Evolutionary conservation across 2,329 filamentous ascomycete species (phyloP).

Genomic region (Lasiodiplodia theobromae): DNA sequence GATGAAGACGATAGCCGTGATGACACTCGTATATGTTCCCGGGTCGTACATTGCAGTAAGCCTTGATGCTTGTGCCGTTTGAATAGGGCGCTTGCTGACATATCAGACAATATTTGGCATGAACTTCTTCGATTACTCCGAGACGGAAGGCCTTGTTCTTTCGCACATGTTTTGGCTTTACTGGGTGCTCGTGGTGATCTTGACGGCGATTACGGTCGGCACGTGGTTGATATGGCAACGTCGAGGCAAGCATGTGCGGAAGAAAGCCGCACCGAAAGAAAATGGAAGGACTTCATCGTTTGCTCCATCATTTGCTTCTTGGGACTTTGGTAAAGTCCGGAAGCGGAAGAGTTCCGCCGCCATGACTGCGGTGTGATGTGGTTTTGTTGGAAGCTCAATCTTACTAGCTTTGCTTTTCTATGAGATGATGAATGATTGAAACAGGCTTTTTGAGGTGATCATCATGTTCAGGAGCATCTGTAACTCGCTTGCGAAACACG

Average conservation of each 20-base stretch:
- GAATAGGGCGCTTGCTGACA: not conserved
- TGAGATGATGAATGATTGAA: too few species aligned
- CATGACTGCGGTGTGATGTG: not conserved
- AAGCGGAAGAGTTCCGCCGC: not conserved
- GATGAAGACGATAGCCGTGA: slow-evolving; percentile 22
- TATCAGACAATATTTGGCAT: slow-evolving; percentile 12
- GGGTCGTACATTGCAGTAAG: slow-evolving; percentile 6
- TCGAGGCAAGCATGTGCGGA: not conserved
- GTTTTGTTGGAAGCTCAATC: too few species aligned
- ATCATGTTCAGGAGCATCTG: too few species aligned
- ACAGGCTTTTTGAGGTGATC: too few species aligned
- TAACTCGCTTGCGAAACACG: too few species aligned
- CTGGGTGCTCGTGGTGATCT: not conserved
- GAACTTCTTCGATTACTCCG: slow-evolving; percentile 19
- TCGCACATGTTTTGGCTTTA: slow-evolving; percentile 16
- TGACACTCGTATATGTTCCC: slow-evolving; percentile 15
- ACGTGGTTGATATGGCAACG: slow-evolving; percentile 15
- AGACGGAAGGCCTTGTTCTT: not conserved
- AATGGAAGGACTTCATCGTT: not conserved
- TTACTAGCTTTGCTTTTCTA: too few species aligned
- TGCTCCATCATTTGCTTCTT: not conserved
- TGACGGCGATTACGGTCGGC: slow-evolving; percentile 7
- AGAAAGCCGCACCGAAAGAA: not conserved
- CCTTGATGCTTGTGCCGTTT: too few species aligned
- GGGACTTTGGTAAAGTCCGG: not conserved